Evolutionary conservation across 2,329 filamentous ascomycete genomes (phyloP).

Genomic region (Claviceps digitariae): DNA sequence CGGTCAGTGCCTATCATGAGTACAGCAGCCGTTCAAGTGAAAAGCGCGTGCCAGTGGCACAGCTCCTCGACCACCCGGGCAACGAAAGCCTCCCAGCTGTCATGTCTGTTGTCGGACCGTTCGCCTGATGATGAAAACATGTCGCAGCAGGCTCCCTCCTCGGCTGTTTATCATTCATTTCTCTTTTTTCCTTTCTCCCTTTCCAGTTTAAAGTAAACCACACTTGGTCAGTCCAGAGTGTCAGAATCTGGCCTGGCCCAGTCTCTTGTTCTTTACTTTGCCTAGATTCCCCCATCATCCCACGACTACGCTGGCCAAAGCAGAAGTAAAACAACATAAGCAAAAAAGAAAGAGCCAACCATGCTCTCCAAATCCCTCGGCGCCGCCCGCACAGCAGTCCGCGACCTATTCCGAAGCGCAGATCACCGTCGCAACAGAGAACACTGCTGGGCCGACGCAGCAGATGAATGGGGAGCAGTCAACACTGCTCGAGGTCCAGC

Average conservation of each 20-base stretch:
- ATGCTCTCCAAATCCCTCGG: conserved; percentile 4
- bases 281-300: too few relatives aligned
- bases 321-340: too few relatives aligned
- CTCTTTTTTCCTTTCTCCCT: neutral
- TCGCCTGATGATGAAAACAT: neutral
- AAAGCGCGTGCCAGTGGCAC: neutral
- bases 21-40: neutral
- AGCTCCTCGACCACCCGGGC: neutral
- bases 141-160: too few relatives aligned
- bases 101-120: neutral
- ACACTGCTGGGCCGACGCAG: neutral
- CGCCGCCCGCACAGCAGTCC: conserved; percentile 1
- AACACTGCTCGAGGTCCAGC: neutral
- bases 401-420: conserved; percentile 3
- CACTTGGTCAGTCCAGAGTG: too few relatives aligned
- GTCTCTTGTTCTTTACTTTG: too few relatives aligned
- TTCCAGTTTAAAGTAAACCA: too few relatives aligned
- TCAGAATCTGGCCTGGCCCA: too few relatives aligned
- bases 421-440: neutral
- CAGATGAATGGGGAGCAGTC: conserved; percentile 1
- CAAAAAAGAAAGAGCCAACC: too few relatives aligned
- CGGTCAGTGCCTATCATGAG: neutral
- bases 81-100: neutral
- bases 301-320: too few relatives aligned
- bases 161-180: neutral